phyloP scores from a whole-genome alignment of 345 rosid genomes.

The Lepidium sativum region DNA sequence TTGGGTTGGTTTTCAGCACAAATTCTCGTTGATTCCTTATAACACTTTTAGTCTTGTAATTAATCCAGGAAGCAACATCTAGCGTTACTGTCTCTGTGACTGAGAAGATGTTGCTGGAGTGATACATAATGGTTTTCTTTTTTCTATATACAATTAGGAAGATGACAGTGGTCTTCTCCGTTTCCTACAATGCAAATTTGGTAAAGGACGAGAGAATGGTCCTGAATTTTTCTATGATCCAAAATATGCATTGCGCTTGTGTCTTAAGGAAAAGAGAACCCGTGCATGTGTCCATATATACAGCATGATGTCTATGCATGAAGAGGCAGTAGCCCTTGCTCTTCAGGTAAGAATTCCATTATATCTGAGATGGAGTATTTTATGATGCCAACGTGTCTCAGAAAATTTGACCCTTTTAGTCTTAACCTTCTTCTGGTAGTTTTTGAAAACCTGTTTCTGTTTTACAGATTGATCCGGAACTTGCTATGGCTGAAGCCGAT shows the following conservation, averaged over 20 bases:
- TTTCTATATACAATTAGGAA: conserved; percentile 45
- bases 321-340: conserved; percentile 99
- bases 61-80: neutral
- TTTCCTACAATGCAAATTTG: conserved; percentile 94
- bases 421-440: neutral
- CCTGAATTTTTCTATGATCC: conserved; percentile 98
- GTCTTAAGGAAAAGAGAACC: conserved; percentile 92
- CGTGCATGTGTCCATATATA: conserved; percentile 97
- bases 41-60: neutral
- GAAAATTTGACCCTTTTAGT: neutral
- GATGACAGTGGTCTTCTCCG: conserved; percentile 89
- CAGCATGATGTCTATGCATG: conserved; percentile 99
- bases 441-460: conserved; percentile 5
- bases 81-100: neutral
- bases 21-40: neutral
- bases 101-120: neutral
- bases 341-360: conserved; percentile 54
- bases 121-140: conserved; percentile 2
- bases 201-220: conserved; percentile 79
- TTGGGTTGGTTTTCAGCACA: conserved; percentile 21
- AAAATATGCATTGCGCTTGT: conserved; percentile 90
- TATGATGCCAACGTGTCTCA: neutral
- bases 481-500: conserved; percentile 99
- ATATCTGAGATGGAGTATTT: neutral
- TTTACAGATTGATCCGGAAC: conserved; percentile 88